Percentiles rank a stretch among this genome's conserved stretches.
These are phyloP conservation scores for Gleditsia sinensis DNA, from an alignment of 306 rosid genomes.

Conservation along the genomic window DNA sequence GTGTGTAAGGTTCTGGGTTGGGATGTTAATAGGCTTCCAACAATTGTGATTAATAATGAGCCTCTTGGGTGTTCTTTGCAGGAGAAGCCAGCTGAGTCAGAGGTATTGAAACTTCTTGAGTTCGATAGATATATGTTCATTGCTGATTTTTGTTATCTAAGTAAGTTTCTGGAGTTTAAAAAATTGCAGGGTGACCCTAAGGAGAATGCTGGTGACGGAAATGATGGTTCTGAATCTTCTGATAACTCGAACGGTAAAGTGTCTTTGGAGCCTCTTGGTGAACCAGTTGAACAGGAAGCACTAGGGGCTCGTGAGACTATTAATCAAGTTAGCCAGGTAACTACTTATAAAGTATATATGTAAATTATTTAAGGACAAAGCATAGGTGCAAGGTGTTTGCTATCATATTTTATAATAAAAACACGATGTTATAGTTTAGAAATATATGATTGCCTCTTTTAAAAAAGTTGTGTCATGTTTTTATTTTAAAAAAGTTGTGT, in stretches of 20 bases:
- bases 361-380: too few species aligned
- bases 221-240: constrained; percentile 17
- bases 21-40: constrained; percentile 66
- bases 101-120: constrained; percentile 33
- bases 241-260: background rate
- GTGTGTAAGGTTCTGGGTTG: constrained; percentile 76
- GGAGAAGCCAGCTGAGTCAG: constrained; percentile 14
- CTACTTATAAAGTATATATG: constrained; percentile 5
- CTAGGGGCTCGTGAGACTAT: constrained; percentile 17
- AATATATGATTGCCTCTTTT: too few species aligned
- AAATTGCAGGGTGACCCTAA: constrained; percentile 27
- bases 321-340: constrained; percentile 2
- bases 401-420: too few species aligned
- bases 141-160: background rate
- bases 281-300: constrained; percentile 21
- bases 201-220: constrained; percentile 27
- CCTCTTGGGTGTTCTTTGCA: constrained; percentile 43
- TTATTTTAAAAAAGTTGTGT: too few species aligned
- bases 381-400: too few species aligned
- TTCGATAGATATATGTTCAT: background rate
- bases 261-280: constrained; percentile 1
- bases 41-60: constrained; percentile 49
- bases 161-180: background rate
- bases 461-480: too few species aligned
- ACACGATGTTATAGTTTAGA: too few species aligned